Conservation (phyloP, 805 yeast genomes). For the Starmerella sirachaensis region DNA sequence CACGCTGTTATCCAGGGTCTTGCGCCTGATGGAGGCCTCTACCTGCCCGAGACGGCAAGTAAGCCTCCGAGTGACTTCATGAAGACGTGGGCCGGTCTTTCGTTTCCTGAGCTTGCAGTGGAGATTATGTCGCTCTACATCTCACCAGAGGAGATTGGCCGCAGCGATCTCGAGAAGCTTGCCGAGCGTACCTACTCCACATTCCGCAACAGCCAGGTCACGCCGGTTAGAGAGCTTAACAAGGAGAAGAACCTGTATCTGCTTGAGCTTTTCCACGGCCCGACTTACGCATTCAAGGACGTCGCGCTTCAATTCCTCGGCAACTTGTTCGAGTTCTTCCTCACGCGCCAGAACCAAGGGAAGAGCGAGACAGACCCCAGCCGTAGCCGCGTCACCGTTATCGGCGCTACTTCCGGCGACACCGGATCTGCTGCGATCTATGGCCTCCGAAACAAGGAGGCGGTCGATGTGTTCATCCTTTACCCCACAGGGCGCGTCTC, state of each 20-base stretch:
- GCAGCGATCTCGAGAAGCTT: slow-evolving; percentile 50
- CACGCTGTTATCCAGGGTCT: slow-evolving; percentile 50
- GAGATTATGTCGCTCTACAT: slow-evolving; percentile 75
- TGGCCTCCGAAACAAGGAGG: slow-evolving; percentile 93
- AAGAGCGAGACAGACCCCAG: slow-evolving; percentile 36
- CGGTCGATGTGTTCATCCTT: slow-evolving; percentile 90
- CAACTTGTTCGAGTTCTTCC: slow-evolving; percentile 85
- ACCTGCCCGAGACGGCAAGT: slow-evolving; percentile 77
- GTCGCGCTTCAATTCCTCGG: slow-evolving; percentile 98
- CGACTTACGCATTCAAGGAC: slow-evolving; percentile 97
- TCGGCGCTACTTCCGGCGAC: slow-evolving; percentile 98
- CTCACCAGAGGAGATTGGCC: slow-evolving; percentile 57
- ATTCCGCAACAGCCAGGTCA: slow-evolving; percentile 75
- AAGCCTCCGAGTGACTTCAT: slow-evolving; percentile 45
- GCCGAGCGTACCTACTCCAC: slow-evolving; percentile 72
- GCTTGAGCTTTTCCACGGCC: slow-evolving; percentile 95
- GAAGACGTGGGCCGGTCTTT: slow-evolving; percentile 55
- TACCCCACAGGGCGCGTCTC: slow-evolving; percentile 97
- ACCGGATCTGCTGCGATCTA: slow-evolving; percentile 99
- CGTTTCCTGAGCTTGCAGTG: slow-evolving; percentile 79
- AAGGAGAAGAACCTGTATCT: slow-evolving; percentile 52
- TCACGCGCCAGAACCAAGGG: slow-evolving; percentile 56
- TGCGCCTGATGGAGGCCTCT: slow-evolving; percentile 94
- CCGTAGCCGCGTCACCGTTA: slow-evolving; percentile 81
- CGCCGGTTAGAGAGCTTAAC: slow-evolving; percentile 59